Evolutionary conservation across 2,329 filamentous ascomycete genomes (phyloP).

Genomic region (Aspergillaceae sp.): DNA sequence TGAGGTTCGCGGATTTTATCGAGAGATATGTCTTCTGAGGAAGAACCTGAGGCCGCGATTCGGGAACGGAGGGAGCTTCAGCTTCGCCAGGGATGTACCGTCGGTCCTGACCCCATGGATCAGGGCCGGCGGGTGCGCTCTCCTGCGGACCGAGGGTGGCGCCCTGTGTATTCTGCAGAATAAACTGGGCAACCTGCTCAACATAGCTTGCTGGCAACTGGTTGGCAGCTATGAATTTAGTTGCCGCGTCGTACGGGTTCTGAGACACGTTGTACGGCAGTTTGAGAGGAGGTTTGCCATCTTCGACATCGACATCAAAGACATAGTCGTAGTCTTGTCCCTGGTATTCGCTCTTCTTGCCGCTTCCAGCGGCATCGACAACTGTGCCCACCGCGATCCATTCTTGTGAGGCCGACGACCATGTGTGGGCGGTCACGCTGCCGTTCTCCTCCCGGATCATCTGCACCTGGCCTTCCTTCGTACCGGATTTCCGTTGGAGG

Average conservation of each 20-base stretch:
- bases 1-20: conserved; percentile 63
- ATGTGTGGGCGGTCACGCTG: conserved; percentile 76
- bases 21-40: conserved; percentile 73
- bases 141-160: conserved; percentile 61
- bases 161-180: conserved; percentile 79
- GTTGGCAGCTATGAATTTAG: conserved; percentile 82
- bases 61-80: conserved; percentile 29
- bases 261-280: conserved; percentile 89
- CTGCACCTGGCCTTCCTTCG: conserved; percentile 92
- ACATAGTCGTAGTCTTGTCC: conserved; percentile 93
- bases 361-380: conserved; percentile 77
- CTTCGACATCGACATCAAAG: conserved; percentile 93
- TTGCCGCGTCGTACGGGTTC: conserved; percentile 85
- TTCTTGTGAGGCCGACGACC: conserved; percentile 62
- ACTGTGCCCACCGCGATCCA: conserved; percentile 93
- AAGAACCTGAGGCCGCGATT: conserved; percentile 51
- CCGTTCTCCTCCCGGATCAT: conserved; percentile 80
- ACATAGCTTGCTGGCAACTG: conserved; percentile 80
- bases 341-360: conserved; percentile 65
- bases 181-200: conserved; percentile 88
- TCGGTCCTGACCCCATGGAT: conserved; percentile 70
- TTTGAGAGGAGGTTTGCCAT: conserved; percentile 85
- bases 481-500: conserved; percentile 68
- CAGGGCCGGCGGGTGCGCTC: conserved; percentile 43
- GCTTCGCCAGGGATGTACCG: conserved; percentile 68